phyloP scores from a whole-genome alignment of 164 flowering plant species.

The Echeveria elegans region DNA sequence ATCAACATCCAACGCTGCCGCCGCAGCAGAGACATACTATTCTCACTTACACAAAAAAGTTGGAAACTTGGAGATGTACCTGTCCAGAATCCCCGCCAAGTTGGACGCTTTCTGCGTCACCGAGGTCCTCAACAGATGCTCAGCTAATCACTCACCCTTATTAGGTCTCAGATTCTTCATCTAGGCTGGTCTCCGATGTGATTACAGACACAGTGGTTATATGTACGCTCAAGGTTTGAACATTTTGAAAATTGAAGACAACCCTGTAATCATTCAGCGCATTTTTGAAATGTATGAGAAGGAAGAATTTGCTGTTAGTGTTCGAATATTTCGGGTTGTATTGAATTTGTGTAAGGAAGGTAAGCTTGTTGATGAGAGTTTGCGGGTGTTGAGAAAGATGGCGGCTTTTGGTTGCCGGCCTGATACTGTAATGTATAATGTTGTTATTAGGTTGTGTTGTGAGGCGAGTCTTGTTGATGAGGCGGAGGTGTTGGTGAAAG shows the following conservation, averaged over 20 bases:
- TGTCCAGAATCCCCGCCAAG: slow-evolving; percentile 23
- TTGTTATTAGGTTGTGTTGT: slow-evolving; percentile 50
- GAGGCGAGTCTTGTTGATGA: slow-evolving; percentile 43
- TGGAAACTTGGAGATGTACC: slow-evolving; percentile 37
- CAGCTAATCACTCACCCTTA: slow-evolving; percentile 17
- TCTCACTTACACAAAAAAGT: slow-evolving; percentile 26
- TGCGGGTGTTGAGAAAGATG: slow-evolving; percentile 64
- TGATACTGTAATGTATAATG: slow-evolving; percentile 52
- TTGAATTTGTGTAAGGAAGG: slow-evolving; percentile 56
- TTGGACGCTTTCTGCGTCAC: slow-evolving; percentile 34
- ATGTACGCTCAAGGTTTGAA: slow-evolving; percentile 51
- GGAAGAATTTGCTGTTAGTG: slow-evolving; percentile 34
- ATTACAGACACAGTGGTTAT: slow-evolving; percentile 47
- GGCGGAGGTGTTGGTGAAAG: slow-evolving; percentile 38
- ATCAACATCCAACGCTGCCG: slow-evolving; percentile 14
- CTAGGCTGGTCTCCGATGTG: slow-evolving; percentile 61
- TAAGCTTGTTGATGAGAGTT: slow-evolving; percentile 42
- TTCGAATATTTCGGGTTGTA: slow-evolving; percentile 48
- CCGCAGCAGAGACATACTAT: slow-evolving; percentile 32
- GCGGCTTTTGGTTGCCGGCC: slow-evolving; percentile 44
- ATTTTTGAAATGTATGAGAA: slow-evolving; percentile 44
- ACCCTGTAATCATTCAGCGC: slow-evolving; percentile 27
- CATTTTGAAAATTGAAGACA: slow-evolving; percentile 26
- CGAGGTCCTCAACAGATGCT: slow-evolving; percentile 32
- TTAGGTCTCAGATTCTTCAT: slow-evolving; percentile 69